Base-by-base conservation (phyloP, 306 rosid genomes). In the Lathyrus aphaca region DNA sequence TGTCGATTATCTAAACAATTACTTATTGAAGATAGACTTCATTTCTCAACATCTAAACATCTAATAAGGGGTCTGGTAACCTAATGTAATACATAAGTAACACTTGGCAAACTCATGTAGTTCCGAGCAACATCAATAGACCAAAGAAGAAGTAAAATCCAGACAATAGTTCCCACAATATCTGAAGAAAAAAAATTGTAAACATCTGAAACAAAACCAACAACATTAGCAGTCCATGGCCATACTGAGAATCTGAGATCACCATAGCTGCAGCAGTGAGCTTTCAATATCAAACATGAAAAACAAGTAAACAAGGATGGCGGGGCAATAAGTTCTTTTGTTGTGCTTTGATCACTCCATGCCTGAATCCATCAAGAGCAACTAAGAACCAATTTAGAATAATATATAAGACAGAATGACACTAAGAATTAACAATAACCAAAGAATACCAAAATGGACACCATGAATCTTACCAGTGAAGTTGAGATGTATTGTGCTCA, bases 391-490 rank as follows among this genome's bases (percentile, higher is more conserved):
- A 50, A 72, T 18, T 39, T 19, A 48, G 45, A 61, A 57, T 42
- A 61, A 57, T 42, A 44, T 30, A 46, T 13, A 69, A 62, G 44
- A 38, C 62, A 70, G 18, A 65, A 10, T 56, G 45, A 53, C 16
- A 8, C 30, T 32, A 77, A 58, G 21, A 42, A 68, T 54, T 53
- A 66, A 29, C 42, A 53, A 51, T 65, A 72, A 63, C 59, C 53
- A 38, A 63, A 48, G 74, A 67, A 18, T 38, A 66, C 61, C 71
- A 18, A 74, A 43, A 63, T 59, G 59, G 17, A 23, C 11, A n/a
- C 19, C 73, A 69, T 29, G 42, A 40, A 44, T 51, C 69, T 81
- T 78, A 81, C 82, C 89, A 56, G 72, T 27, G 6, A 69, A 68
- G 69, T 62, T 57, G 66, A 68, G 53, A 23, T 35, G 49, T 30